phyloP scores from a whole-genome alignment of 1,139 yeast species.

The Scheffersomyces titani region DNA sequence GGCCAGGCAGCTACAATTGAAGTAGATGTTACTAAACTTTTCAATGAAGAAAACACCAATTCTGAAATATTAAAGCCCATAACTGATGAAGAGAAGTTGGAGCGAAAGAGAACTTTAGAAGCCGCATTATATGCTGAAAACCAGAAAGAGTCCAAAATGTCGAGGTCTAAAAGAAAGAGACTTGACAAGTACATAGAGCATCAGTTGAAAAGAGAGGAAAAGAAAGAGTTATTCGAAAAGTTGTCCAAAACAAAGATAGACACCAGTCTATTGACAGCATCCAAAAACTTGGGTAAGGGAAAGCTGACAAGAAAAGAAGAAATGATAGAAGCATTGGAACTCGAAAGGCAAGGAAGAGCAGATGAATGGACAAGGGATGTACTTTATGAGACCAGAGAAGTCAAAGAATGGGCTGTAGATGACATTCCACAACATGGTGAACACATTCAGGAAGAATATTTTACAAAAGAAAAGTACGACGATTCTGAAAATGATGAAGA shows the following conservation, averaged over 20 bases:
- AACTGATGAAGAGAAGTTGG: conserved; percentile 58
- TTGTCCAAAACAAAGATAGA: conserved; percentile 73
- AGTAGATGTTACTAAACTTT: conserved; percentile 5
- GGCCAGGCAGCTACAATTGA: conserved; percentile 9
- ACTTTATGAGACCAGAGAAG: conserved; percentile 68
- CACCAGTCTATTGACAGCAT: conserved; percentile 64
- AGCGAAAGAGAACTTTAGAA: conserved; percentile 65
- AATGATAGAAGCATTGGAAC: conserved; percentile 70
- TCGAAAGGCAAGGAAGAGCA: conserved; percentile 74
- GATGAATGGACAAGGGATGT: conserved; percentile 63
- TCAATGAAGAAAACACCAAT: conserved; percentile 48
- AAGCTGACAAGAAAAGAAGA: conserved; percentile 70
- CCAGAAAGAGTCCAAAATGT: conserved; percentile 63
- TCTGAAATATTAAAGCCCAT: conserved; percentile 56
- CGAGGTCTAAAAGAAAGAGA: conserved; percentile 74
- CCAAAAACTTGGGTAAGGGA: conserved; percentile 79
- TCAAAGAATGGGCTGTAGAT: conserved; percentile 55
- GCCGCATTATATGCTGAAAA: conserved; percentile 58
- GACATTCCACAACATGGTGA: not conserved
- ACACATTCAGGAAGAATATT: not conserved
- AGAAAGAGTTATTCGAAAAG: conserved; percentile 73
- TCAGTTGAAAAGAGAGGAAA: conserved; percentile 88
- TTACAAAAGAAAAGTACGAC: not conserved
- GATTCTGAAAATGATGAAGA: conserved; percentile 17
- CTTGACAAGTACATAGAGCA: conserved; percentile 80